Evolutionary conservation across 306 rosid genomes (phyloP).

Genomic region (Purshia tridentata): DNA sequence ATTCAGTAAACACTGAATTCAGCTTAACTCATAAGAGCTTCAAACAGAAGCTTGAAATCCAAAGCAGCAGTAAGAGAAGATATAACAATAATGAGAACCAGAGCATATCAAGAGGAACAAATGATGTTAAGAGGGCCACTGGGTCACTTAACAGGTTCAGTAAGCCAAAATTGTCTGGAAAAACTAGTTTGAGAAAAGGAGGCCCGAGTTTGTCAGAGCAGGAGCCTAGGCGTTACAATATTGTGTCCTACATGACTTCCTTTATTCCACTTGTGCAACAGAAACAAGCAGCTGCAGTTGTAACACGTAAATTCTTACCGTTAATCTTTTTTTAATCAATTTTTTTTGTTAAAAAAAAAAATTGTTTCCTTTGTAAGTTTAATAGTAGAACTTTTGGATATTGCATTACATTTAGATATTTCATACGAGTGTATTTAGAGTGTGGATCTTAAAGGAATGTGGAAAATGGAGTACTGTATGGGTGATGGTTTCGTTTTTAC

Average conservation of each 20-base stretch:
- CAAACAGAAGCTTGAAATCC: slow-evolving; percentile 46
- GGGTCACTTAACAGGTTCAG: slow-evolving; percentile 48
- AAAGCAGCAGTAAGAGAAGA: slow-evolving; percentile 40
- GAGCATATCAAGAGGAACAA: slow-evolving; percentile 45
- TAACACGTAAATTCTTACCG: slow-evolving; percentile 51
- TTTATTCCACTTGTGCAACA: slow-evolving; percentile 93
- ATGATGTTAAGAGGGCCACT: slow-evolving; percentile 44
- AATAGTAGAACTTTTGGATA: neutral
- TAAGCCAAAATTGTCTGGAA: slow-evolving; percentile 61
- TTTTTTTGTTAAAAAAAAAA: too few species aligned
- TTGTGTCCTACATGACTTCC: slow-evolving; percentile 64
- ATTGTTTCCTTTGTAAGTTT: too few species aligned
- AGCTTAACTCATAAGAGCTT: slow-evolving; percentile 45
- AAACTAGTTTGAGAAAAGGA: slow-evolving; percentile 43
- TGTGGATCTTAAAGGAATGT: neutral
- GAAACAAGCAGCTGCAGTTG: slow-evolving; percentile 75
- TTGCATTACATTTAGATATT: neutral
- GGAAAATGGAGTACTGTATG: neutral
- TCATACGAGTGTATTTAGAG: neutral
- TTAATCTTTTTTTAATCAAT: neutral
- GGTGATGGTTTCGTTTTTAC: neutral
- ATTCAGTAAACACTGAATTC: slow-evolving; percentile 47
- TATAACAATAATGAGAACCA: slow-evolving; percentile 50
- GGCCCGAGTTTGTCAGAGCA: slow-evolving; percentile 39
- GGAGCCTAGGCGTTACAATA: slow-evolving; percentile 55